Evolutionary conservation across 129 eudicot species (phyloP).

Genomic region (Mikania micrantha): DNA sequence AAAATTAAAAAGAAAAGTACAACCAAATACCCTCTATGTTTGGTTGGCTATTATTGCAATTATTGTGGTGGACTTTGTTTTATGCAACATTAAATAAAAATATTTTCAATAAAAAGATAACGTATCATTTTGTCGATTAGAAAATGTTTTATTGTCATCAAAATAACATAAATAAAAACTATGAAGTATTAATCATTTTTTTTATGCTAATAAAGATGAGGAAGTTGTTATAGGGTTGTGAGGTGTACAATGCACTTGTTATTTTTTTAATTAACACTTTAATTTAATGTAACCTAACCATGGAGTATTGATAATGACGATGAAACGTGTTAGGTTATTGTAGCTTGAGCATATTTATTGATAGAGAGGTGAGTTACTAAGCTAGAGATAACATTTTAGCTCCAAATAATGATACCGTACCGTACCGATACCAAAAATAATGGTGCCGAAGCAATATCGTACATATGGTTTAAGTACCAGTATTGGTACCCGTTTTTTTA

Average conservation of each 20-base stretch:
- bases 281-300: neutral
- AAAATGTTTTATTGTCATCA: neutral
- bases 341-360: slow-evolving; percentile 3
- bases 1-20: no score
- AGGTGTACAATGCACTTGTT: slow-evolving; percentile 17
- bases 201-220: slow-evolving; percentile 17
- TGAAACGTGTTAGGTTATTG: slow-evolving; percentile 18
- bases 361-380: no score
- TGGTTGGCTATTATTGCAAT: neutral
- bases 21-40: neutral
- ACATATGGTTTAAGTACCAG: no score
- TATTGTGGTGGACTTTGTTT: neutral
- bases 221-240: slow-evolving; percentile 9
- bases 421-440: no score
- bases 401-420: no score
- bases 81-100: neutral
- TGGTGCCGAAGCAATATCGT: no score
- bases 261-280: slow-evolving; percentile 1
- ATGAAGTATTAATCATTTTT: neutral
- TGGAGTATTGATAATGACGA: neutral
- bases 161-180: neutral
- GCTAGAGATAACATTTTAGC: no score
- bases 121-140: neutral
- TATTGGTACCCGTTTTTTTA: no score
- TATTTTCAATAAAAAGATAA: neutral